Percentiles rank a stretch among this genome's conserved stretches.
Evolutionary conservation across 202 grass and related monocot species (phyloP).

Genomic region (Elaeis oleifera): DNA sequence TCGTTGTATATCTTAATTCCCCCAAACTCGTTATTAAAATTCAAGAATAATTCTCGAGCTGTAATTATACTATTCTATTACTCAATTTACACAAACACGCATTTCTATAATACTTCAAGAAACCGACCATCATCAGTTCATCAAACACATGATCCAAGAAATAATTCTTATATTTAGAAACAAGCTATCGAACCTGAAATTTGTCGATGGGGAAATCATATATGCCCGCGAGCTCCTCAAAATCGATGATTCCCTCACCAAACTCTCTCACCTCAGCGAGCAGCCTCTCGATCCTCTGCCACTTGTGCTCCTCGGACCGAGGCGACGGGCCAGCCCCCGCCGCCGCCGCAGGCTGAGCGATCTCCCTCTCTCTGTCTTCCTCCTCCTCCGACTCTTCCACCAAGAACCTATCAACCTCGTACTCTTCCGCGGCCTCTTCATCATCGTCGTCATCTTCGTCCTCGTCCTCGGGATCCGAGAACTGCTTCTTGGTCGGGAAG

Average conservation of each 20-base stretch:
- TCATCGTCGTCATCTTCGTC: slow-evolving; percentile 19
- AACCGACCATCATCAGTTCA: no score
- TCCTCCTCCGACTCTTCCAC: slow-evolving; percentile 28
- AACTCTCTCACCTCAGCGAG: slow-evolving; percentile 72
- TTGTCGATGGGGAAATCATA: slow-evolving; percentile 87
- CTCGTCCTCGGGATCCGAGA: slow-evolving; percentile 41
- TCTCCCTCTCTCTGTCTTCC: slow-evolving; percentile 29
- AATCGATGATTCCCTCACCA: slow-evolving; percentile 70
- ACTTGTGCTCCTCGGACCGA: slow-evolving; percentile 59
- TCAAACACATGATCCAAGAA: not conserved
- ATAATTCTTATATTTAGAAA: not conserved
- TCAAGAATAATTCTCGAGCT: no score
- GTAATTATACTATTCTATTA: no score
- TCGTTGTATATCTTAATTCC: no score
- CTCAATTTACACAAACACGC: no score
- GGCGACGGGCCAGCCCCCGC: slow-evolving; percentile 17
- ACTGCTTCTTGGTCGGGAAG: slow-evolving; percentile 3
- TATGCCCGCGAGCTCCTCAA: slow-evolving; percentile 71
- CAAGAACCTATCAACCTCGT: not conserved
- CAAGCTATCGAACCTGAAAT: slow-evolving; percentile 61
- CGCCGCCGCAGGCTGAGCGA: slow-evolving; percentile 3
- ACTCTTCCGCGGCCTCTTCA: slow-evolving; percentile 22
- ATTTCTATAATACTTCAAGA: no score
- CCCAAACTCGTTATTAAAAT: no score
- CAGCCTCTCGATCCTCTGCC: slow-evolving; percentile 44